These are phyloP conservation scores for Lecanoromycetidae sp. DNA, from an alignment of 2,329 filamentous ascomycete species.

Conservation along the genomic window DNA sequence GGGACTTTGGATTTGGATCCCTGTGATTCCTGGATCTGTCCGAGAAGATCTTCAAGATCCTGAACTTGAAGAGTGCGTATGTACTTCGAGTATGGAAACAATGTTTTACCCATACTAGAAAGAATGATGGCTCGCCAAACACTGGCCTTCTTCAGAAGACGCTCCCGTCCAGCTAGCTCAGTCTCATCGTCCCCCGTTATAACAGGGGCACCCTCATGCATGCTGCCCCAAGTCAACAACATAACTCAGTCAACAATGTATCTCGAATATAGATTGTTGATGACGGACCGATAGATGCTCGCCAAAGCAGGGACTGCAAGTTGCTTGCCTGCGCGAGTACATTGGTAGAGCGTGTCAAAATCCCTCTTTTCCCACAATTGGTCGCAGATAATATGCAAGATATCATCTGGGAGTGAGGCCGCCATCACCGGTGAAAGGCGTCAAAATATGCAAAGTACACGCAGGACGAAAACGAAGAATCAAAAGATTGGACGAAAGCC, in stretches of 20 bases:
- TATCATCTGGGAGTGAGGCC: slow-evolving; percentile 41
- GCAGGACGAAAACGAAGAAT: too few relatives aligned
- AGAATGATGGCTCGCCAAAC: slow-evolving; percentile 58
- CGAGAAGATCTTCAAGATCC: slow-evolving; percentile 47
- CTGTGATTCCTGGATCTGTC: slow-evolving; percentile 20
- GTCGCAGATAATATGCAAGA: slow-evolving; percentile 49
- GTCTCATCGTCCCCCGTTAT: slow-evolving; percentile 34
- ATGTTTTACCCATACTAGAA: slow-evolving; percentile 50
- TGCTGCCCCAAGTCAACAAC: slow-evolving; percentile 25
- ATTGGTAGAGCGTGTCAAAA: slow-evolving; percentile 49
- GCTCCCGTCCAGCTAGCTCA: slow-evolving; percentile 35
- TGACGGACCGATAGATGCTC: slow-evolving; percentile 49
- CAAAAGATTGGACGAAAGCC: too few relatives aligned
- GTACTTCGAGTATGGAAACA: slow-evolving; percentile 58
- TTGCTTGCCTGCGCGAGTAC: slow-evolving; percentile 43
- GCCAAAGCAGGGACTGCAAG: slow-evolving; percentile 49
- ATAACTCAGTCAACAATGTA: neutral
- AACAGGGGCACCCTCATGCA: slow-evolving; percentile 36
- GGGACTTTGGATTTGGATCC: neutral
- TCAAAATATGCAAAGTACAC: too few relatives aligned
- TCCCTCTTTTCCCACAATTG: slow-evolving; percentile 45
- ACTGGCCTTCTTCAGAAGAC: slow-evolving; percentile 47
- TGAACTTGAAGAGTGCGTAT: slow-evolving; percentile 52
- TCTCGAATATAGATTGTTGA: too few relatives aligned
- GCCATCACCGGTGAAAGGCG: slow-evolving; percentile 1